phyloP scores from a whole-genome alignment of 768 basidiomycete species.

The Agrocybe chaxingu region DNA sequence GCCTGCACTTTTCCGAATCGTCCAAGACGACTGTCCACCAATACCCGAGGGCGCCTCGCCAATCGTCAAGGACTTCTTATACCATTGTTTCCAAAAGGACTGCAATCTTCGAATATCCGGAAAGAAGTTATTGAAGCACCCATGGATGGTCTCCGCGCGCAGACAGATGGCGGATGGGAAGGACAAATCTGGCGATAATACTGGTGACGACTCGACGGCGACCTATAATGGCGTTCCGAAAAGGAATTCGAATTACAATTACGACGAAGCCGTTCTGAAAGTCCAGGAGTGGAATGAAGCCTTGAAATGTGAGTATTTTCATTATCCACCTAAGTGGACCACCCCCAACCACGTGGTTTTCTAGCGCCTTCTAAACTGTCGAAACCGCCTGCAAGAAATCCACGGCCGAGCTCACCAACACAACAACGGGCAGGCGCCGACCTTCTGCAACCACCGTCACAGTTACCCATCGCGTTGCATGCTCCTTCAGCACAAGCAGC shows the following conservation, averaged over 20 bases:
- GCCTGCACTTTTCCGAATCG: constrained; percentile 97
- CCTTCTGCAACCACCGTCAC: constrained; percentile 25
- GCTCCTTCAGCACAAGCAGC: constrained; percentile 24
- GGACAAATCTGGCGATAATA: constrained; percentile 23
- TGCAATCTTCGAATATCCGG: constrained; percentile 92
- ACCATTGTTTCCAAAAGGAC: constrained; percentile 98
- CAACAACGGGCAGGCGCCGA: constrained; percentile 38
- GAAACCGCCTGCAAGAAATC: constrained; percentile 58
- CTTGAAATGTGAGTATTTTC: constrained; percentile 66
- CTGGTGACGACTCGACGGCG: constrained; percentile 30
- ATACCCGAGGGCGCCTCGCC: constrained; percentile 95
- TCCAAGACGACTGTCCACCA: constrained; percentile 96
- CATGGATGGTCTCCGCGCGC: constrained; percentile 91
- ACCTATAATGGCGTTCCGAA: constrained; percentile 33
- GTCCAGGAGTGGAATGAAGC: constrained; percentile 99
- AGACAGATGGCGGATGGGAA: constrained; percentile 60
- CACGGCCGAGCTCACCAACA: constrained; percentile 40
- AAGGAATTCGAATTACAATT: constrained; percentile 79
- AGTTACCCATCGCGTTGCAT: constrained; percentile 24
- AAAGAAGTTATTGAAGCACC: constrained; percentile 87
- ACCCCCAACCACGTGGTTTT: neutral
- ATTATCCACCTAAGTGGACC: neutral
- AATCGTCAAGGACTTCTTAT: constrained; percentile 93
- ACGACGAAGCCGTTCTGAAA: constrained; percentile 89
- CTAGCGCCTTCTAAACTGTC: constrained; percentile 71